Evolutionary conservation across 1,284 basidiomycete genomes (phyloP).

Genomic region (Paramarasmius palmivorus): DNA sequence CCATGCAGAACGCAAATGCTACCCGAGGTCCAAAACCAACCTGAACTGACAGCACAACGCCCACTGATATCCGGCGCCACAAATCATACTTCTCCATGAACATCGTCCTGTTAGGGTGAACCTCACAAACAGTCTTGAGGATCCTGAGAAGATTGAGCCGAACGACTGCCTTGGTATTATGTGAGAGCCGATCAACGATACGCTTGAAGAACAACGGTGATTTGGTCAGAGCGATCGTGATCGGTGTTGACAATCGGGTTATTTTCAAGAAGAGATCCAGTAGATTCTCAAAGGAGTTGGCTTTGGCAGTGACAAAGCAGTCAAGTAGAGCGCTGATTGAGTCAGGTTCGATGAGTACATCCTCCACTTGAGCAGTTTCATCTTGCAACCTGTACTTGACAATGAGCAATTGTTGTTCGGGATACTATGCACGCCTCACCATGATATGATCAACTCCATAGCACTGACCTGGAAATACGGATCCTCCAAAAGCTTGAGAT

Average conservation of each 20-base stretch:
- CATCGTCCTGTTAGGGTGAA: constrained; percentile 81
- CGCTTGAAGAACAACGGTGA: constrained; percentile 85
- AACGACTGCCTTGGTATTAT: constrained; percentile 83
- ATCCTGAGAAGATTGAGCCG: constrained; percentile 89
- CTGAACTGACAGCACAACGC: no score
- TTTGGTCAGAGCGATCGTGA: constrained; percentile 76
- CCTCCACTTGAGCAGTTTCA: constrained; percentile 92
- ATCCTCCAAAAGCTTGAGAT: constrained; percentile 84
- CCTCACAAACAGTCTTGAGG: constrained; percentile 84
- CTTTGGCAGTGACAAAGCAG: constrained; percentile 87
- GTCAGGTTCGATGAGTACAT: constrained; percentile 72
- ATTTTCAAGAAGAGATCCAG: constrained; percentile 93
- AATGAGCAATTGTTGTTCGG: neutral
- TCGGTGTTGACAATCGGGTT: constrained; percentile 73
- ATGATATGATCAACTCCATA: constrained; percentile 87
- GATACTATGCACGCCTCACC: constrained; percentile 51
- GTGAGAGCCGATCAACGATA: constrained; percentile 81
- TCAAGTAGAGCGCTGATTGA: constrained; percentile 76
- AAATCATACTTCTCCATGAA: constrained; percentile 81
- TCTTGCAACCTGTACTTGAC: constrained; percentile 76
- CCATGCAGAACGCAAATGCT: no score
- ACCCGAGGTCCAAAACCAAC: no score
- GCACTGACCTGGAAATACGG: constrained; percentile 96
- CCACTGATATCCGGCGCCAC: no score
- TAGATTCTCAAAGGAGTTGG: constrained; percentile 92